Percentiles rank a stretch among this genome's conserved stretches.
Conservation (phyloP, 2,329 filamentous ascomycete genomes). For the Coleophoma eucalyptorum region DNA sequence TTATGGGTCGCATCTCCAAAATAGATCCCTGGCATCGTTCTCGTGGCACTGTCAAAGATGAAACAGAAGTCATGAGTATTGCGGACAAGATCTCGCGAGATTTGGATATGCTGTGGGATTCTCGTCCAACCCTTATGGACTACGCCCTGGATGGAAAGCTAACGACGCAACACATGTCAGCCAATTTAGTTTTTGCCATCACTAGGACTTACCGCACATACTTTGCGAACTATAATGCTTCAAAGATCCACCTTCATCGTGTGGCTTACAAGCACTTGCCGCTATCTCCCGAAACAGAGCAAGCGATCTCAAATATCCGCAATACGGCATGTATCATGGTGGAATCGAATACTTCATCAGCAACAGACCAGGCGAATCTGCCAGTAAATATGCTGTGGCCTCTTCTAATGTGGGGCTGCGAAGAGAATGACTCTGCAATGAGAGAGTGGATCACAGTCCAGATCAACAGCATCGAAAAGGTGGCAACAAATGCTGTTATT, state of each 20-base stretch:
- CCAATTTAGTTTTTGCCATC: conserved; percentile 43
- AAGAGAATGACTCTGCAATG: conserved; percentile 46
- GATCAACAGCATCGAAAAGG: conserved; percentile 42
- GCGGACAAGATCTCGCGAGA: conserved; percentile 47
- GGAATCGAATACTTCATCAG: conserved; percentile 27
- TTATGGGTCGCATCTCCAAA: conserved; percentile 52
- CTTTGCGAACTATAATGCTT: conserved; percentile 52
- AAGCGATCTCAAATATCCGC: conserved; percentile 45
- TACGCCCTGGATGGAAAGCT: conserved; percentile 49
- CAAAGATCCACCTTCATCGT: conserved; percentile 51
- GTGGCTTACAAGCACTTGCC: conserved; percentile 53
- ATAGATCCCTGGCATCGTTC: conserved; percentile 54
- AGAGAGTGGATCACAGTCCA: conserved; percentile 46
- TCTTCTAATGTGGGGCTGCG: conserved; percentile 49
- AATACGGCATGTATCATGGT: conserved; percentile 41
- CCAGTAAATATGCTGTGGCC: conserved; percentile 57
- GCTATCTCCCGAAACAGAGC: conserved; percentile 35
- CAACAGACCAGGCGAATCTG: conserved; percentile 35
- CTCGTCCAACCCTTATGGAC: conserved; percentile 51
- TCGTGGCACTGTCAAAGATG: conserved; percentile 52
- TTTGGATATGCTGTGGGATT: conserved; percentile 44
- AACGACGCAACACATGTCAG: conserved; percentile 42
- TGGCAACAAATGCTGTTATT: conserved; percentile 39
- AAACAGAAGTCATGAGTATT: conserved; percentile 53
- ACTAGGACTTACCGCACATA: conserved; percentile 52